phyloP scores from a whole-genome alignment of 2,329 filamentous ascomycete genomes.

The Rhynchosporium secalis region DNA sequence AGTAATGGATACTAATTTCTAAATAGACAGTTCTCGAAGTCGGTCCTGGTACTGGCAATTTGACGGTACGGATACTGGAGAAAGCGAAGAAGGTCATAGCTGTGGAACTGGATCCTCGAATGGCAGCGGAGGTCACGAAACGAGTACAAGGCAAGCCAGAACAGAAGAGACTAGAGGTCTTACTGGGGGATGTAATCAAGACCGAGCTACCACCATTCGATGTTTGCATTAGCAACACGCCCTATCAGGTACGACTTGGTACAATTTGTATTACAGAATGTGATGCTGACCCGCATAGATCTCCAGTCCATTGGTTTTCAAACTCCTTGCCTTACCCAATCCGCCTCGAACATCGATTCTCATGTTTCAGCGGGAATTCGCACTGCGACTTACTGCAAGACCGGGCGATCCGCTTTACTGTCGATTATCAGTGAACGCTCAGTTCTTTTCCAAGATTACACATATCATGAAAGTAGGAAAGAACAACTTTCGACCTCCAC shows the following conservation, averaged over 20 bases:
- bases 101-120: conserved; percentile 91
- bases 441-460: conserved; percentile 79
- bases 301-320: conserved; percentile 87
- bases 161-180: conserved; percentile 80
- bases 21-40: conserved; percentile 72
- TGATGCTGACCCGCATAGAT: conserved; percentile 55
- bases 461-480: conserved; percentile 89
- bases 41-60: conserved; percentile 83
- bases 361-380: conserved; percentile 97
- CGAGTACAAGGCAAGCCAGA: conserved; percentile 87
- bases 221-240: conserved; percentile 72
- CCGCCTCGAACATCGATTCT: conserved; percentile 83
- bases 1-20: not conserved
- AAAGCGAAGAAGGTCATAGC: conserved; percentile 79
- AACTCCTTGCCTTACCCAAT: conserved; percentile 75
- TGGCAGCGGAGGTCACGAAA: conserved; percentile 87
- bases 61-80: conserved; percentile 87
- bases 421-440: conserved; percentile 86
- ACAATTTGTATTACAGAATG: conserved; percentile 27
- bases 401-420: conserved; percentile 89
- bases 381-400: conserved; percentile 82
- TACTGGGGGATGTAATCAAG: conserved; percentile 93
- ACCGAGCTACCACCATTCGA: conserved; percentile 71
- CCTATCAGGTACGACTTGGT: conserved; percentile 55
- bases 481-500: conserved; percentile 95